A percentile compares a stretch with the other conserved stretches of the same genome.
Conservation (phyloP, 345 rosid species). For the Microcos paniculata region DNA sequence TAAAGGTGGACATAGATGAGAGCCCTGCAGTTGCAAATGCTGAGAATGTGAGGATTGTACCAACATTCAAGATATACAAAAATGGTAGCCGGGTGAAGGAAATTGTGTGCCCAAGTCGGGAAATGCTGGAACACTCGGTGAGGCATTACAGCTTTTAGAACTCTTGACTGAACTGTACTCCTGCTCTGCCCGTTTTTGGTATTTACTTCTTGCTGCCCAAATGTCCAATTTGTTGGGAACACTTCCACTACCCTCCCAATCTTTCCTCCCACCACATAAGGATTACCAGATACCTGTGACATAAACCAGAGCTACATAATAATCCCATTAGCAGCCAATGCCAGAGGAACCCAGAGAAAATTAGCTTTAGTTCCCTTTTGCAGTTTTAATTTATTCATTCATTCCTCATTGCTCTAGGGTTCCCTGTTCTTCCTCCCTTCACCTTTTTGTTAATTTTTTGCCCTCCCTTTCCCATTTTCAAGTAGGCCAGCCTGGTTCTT, state of each 20-base stretch:
- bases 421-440: constrained; percentile 31
- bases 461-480: constrained; percentile 24
- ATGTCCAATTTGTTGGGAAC: constrained; percentile 26
- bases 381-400: constrained; percentile 58
- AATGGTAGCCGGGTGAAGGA: constrained; percentile 79
- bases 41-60: constrained; percentile 86
- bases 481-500: constrained; percentile 49
- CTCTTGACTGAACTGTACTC: constrained; percentile 30
- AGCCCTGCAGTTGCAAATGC: constrained; percentile 50
- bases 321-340: constrained; percentile 39
- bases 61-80: constrained; percentile 97
- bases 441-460: constrained; percentile 7
- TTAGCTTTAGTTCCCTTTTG: constrained; percentile 50
- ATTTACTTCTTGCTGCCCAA: constrained; percentile 18
- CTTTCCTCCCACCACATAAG: constrained; percentile 29
- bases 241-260: constrained; percentile 31
- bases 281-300: constrained; percentile 48
- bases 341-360: constrained; percentile 47
- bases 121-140: constrained; percentile 88
- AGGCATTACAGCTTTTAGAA: constrained; percentile 84
- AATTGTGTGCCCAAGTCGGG: constrained; percentile 85
- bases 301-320: constrained; percentile 43
- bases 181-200: constrained; percentile 17
- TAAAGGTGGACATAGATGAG: constrained; percentile 75
- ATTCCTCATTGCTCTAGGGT: constrained; percentile 57